phyloP scores from a whole-genome alignment of 352 stramenopile genomes.

The Phytophthora crassamura region DNA sequence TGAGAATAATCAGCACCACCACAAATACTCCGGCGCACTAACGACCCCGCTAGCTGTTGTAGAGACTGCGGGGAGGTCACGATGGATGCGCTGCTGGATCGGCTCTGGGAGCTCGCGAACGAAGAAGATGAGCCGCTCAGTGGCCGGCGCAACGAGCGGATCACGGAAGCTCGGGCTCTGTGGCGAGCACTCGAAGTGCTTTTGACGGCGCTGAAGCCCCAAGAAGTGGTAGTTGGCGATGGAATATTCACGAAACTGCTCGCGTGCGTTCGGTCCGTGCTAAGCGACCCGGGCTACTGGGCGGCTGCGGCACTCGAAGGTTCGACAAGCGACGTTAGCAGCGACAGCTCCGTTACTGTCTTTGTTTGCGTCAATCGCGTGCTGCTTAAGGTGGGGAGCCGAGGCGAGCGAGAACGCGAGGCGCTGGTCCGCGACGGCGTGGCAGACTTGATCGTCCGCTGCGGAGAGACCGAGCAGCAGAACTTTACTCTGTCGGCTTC shows the following conservation, averaged over 20 bases:
- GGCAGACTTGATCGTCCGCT: conserved; percentile 43
- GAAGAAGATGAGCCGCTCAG: conserved; percentile 21
- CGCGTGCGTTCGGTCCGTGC: conserved; percentile 41
- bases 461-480: conserved; percentile 21
- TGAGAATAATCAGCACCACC: no score
- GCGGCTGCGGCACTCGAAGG: neutral
- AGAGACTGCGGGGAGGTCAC: no score
- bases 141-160: conserved; percentile 20
- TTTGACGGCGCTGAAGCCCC: conserved; percentile 38
- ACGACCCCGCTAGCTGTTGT: no score
- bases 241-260: conserved; percentile 50
- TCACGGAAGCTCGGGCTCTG: conserved; percentile 54
- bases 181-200: conserved; percentile 65
- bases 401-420: conserved; percentile 57
- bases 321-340: neutral
- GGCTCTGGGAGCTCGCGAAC: conserved; percentile 46
- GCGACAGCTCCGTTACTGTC: conserved; percentile 36
- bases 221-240: conserved; percentile 47
- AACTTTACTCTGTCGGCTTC: conserved; percentile 19
- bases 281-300: conserved; percentile 46
- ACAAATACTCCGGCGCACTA: no score
- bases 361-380: conserved; percentile 54
- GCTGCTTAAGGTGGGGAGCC: conserved; percentile 47
- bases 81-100: conserved; percentile 39
- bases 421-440: conserved; percentile 49